phyloP scores from a whole-genome alignment of 2,329 filamentous ascomycete species.

The Phialemoniopsis sp. region DNA sequence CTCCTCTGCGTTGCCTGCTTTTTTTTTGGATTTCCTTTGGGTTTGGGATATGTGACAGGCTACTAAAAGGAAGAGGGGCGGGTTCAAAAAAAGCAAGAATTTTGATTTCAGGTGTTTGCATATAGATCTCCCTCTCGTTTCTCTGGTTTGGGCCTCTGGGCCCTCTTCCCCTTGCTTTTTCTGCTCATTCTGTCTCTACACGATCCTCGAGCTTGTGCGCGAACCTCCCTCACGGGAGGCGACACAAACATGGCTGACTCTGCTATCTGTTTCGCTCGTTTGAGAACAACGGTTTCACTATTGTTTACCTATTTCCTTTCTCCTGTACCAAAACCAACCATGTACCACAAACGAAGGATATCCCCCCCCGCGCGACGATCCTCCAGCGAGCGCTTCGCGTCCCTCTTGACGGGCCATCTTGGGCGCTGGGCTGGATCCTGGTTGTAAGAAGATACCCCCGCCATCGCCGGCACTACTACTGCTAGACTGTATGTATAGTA shows the following conservation, averaged over 20 bases:
- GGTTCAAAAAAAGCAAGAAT: constrained; percentile 2
- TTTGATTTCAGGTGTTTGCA: constrained; percentile 1
- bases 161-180: neutral
- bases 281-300: neutral
- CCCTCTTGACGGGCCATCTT: neutral
- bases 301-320: neutral
- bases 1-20: neutral
- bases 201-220: neutral
- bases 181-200: neutral
- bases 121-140: constrained; percentile 4
- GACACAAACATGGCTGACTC: too few relatives aligned
- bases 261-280: too few relatives aligned
- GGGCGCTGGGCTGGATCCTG: constrained; percentile 6
- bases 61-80: constrained; percentile 3
- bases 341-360: neutral
- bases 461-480: neutral
- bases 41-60: constrained; percentile 1
- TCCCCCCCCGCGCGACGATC: neutral
- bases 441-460: constrained; percentile 5
- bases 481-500: constrained; percentile 4
- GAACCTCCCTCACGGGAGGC: too few relatives aligned
- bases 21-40: neutral
- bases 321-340: neutral
- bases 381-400: too few relatives aligned
- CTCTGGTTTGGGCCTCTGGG: neutral